phyloP scores from a whole-genome alignment of 108 stramenopile genomes.

The Nitzschia palea region DNA sequence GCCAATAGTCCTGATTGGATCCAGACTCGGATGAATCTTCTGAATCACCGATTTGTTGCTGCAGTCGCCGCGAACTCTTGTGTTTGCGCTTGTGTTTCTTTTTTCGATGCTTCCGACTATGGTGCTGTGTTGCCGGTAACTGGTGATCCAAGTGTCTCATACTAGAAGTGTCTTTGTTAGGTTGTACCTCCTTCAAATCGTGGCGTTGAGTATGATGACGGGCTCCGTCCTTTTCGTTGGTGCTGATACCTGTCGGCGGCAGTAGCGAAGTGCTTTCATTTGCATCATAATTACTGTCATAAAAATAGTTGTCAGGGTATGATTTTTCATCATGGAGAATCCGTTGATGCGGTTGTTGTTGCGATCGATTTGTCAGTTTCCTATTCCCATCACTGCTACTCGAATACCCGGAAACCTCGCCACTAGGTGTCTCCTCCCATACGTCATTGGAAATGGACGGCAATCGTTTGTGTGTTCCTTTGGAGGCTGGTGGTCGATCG shows the following conservation, averaged over 20 bases:
- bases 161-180: too few relatives aligned
- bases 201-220: too few relatives aligned
- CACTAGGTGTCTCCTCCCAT: constrained; percentile 33
- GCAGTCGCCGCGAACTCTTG: neutral
- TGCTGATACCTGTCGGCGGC: constrained; percentile 37
- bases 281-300: constrained; percentile 9
- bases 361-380: neutral
- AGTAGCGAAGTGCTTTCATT: constrained; percentile 52
- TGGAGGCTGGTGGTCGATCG: constrained; percentile 39
- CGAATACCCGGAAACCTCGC: constrained; percentile 4
- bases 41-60: neutral
- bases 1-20: constrained; percentile 27
- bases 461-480: constrained; percentile 45
- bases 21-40: constrained; percentile 9
- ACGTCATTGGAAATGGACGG: constrained; percentile 45
- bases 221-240: constrained; percentile 36
- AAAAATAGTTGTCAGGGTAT: neutral
- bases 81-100: constrained; percentile 10
- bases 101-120: neutral
- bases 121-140: too few relatives aligned
- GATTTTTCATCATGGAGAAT: neutral
- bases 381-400: constrained; percentile 9
- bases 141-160: too few relatives aligned
- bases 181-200: too few relatives aligned
- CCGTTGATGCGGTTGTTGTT: neutral